Conservation (phyloP, 2,329 filamentous ascomycete species). For the Didymella keratinophila region DNA sequence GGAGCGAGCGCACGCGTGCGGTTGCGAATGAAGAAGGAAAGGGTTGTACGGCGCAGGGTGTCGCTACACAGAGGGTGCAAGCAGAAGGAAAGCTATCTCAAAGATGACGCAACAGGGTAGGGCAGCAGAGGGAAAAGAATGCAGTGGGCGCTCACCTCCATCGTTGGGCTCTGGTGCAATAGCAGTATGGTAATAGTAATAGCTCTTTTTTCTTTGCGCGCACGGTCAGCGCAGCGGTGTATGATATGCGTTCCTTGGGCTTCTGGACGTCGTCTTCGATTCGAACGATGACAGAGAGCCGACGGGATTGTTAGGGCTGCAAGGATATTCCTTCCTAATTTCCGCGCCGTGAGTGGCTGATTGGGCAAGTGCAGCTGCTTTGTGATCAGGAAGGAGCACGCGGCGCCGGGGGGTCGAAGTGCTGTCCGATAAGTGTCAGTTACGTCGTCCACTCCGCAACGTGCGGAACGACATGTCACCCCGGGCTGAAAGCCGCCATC, state of each 20-base stretch:
- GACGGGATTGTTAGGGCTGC: conserved; percentile 19
- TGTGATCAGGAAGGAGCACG: conserved; percentile 18
- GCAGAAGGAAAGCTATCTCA: conserved; percentile 18
- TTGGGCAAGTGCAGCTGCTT: conserved; percentile 13
- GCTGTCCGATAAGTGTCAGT: conserved; percentile 10
- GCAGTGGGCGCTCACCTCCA: conserved; percentile 23
- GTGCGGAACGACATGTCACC: conserved; percentile 10
- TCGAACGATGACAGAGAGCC: conserved; percentile 20
- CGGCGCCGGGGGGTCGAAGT: conserved; percentile 16
- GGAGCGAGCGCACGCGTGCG: conserved; percentile 16
- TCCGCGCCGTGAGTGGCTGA: conserved; percentile 19
- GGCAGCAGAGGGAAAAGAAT: conserved; percentile 19
- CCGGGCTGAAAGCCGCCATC: conserved; percentile 12
- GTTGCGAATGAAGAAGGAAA: background rate
- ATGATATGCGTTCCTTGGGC: conserved; percentile 21
- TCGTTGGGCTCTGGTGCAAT: conserved; percentile 24
- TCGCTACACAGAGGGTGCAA: conserved; percentile 8
- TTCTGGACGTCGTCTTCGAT: conserved; percentile 23
- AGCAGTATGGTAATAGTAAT: conserved; percentile 19
- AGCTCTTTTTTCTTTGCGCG: conserved; percentile 23
- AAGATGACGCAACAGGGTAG: conserved; percentile 22
- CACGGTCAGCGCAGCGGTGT: conserved; percentile 25
- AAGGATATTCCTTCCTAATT: conserved; percentile 22
- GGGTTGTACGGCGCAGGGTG: conserved; percentile 8
- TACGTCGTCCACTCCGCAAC: conserved; percentile 12